Percentiles rank a stretch among this genome's conserved stretches.
Evolutionary conservation across 306 rosid species (phyloP).

Genomic region (Canavalia gladiata): DNA sequence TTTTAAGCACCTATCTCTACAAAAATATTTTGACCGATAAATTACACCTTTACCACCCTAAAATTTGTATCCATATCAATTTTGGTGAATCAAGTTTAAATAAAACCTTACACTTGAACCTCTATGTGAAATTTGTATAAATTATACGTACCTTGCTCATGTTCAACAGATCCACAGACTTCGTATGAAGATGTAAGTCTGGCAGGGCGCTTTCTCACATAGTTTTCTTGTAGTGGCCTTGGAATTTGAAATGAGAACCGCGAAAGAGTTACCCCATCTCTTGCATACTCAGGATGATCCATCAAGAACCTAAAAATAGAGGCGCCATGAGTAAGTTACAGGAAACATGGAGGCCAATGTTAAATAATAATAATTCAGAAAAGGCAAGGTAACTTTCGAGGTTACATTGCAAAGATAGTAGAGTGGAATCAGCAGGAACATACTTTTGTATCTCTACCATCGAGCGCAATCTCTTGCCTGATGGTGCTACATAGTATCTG

Average conservation of each 20-base stretch:
- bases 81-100: slow-evolving; percentile 22
- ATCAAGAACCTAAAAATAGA: slow-evolving; percentile 66
- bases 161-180: slow-evolving; percentile 54
- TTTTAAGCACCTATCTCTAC: background rate
- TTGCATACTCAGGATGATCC: slow-evolving; percentile 78
- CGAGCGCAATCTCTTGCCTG: slow-evolving; percentile 93
- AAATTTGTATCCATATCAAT: slow-evolving; percentile 12
- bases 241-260: slow-evolving; percentile 87
- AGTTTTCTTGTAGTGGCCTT: slow-evolving; percentile 84
- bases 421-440: slow-evolving; percentile 46
- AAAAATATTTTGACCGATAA: slow-evolving; percentile 16
- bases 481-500: slow-evolving; percentile 89
- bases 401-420: slow-evolving; percentile 28
- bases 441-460: slow-evolving; percentile 90
- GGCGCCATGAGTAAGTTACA: slow-evolving; percentile 29
- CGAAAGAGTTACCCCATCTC: slow-evolving; percentile 65
- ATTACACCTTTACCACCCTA: background rate
- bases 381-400: slow-evolving; percentile 23
- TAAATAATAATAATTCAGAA: slow-evolving; percentile 5
- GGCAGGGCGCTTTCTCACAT: slow-evolving; percentile 85
- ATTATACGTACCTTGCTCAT: slow-evolving; percentile 63
- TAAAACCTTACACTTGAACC: slow-evolving; percentile 9
- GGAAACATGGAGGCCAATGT: slow-evolving; percentile 28
- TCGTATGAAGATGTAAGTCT: slow-evolving; percentile 54
- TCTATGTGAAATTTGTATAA: slow-evolving; percentile 11